Evolutionary conservation across 345 rosid genomes (phyloP), one percentile per base, ranked within the genome.

Genomic region (Raphanus sativus): DNA sequence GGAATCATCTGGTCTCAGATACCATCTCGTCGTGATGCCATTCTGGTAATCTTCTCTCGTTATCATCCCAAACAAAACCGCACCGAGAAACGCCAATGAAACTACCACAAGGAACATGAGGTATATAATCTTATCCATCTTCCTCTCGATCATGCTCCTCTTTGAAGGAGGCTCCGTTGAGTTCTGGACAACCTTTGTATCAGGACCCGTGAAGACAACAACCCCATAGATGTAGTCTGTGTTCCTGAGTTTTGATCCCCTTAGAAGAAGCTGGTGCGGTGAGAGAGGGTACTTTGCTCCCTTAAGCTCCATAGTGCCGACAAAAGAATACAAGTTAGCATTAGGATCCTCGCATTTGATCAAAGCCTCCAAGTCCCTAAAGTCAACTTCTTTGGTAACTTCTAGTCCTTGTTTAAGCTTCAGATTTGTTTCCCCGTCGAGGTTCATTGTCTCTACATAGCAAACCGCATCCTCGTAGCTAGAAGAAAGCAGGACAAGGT

Each of bases 371-470:
- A 94, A 94, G 70, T 88, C 89, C 36, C 28, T 62, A 54, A 86
- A 90, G 71, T 81, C 16, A 8, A 83, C 60, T 63, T 89, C 95
- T 74, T 86, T 82, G 63, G 98, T 91, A 6, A 72, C 86, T 75
- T 90, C 97, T 40, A 89, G 77, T 73, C 91, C 96, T 85, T 94
- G 97, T 82, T 91, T 94, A 8, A 92, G 82, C 77, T 94, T 94
- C 84, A 94, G 81, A 76, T 94, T 94, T 21, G 98, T 94, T 82
- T 94, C 98, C 24, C 98, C 98, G 70, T 94, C 98, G 52, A 94
- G 96, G 78, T 94, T 94, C 94, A 88, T 94, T 70, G 98, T 94
- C 86, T 92, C 98, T 21, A 94, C 98, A 74, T 94, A 94, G 85
- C 98, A 94, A 66, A 86, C 77, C 59, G 89, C 91, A 74, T 94